These are phyloP conservation scores for Aspergillus ustus DNA, from an alignment of 2,329 filamentous ascomycete species.

Conservation along the genomic window DNA sequence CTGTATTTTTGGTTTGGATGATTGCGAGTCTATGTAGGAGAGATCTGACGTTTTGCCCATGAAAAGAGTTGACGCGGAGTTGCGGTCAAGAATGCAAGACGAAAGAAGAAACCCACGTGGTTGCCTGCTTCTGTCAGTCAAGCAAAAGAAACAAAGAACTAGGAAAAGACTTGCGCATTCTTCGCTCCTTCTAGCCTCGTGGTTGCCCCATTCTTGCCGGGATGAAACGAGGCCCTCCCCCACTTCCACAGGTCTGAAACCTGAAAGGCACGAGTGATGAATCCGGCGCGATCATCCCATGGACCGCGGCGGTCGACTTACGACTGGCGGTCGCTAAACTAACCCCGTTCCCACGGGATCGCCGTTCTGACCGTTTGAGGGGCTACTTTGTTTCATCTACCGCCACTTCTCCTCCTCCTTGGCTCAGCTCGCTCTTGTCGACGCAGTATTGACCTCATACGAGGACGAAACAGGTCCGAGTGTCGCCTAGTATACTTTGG, in stretches of 20 bases:
- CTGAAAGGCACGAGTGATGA: slow-evolving; percentile 3
- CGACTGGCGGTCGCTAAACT: background rate
- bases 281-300: slow-evolving; percentile 17
- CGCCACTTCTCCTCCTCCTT: slow-evolving; percentile 18
- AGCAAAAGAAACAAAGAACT: background rate
- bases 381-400: slow-evolving; percentile 22
- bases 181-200: slow-evolving; percentile 7
- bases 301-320: background rate
- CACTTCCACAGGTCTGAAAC: slow-evolving; percentile 9
- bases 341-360: slow-evolving; percentile 13
- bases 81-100: background rate
- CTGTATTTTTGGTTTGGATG: slow-evolving; percentile 6
- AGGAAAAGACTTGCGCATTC: background rate
- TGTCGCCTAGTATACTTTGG: background rate
- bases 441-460: background rate
- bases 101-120: background rate
- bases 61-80: background rate
- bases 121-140: background rate
- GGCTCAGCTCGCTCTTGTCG: background rate
- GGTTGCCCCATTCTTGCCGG: background rate
- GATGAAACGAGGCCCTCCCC: slow-evolving; percentile 20
- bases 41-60: background rate
- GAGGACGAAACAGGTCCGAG: background rate
- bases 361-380: slow-evolving; percentile 6
- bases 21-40: background rate